phyloP scores from a whole-genome alignment of 768 basidiomycete species.

The Pluteus cervinus region DNA sequence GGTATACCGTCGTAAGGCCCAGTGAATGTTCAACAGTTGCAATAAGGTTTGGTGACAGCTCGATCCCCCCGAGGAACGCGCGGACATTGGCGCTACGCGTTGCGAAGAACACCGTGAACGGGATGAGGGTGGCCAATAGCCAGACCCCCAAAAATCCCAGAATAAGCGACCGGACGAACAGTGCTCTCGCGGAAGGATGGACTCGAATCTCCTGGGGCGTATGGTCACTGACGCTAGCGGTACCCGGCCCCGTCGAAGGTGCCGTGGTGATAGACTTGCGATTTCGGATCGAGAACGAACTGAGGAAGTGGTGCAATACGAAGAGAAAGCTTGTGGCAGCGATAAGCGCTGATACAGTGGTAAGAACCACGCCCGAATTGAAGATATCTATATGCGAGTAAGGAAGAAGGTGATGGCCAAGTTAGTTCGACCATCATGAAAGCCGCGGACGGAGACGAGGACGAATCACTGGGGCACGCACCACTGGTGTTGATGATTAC shows the following conservation, averaged over 20 bases:
- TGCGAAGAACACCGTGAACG: conserved; percentile 37
- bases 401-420: conserved; percentile 2
- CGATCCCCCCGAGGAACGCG: conserved; percentile 26
- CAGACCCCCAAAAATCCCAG: conserved; percentile 35
- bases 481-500: conserved; percentile 16
- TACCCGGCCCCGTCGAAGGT: too few species aligned
- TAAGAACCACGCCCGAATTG: conserved; percentile 14
- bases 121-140: conserved; percentile 38
- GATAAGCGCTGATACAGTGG: conserved; percentile 12
- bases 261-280: too few species aligned
- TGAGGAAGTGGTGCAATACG: conserved; percentile 10
- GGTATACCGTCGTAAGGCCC: conserved; percentile 31
- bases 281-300: too few species aligned
- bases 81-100: conserved; percentile 30
- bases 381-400: conserved; percentile 19
- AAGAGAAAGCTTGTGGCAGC: conserved; percentile 10
- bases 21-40: conserved; percentile 21
- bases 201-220: too few species aligned
- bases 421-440: background rate
- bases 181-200: conserved; percentile 13
- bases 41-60: conserved; percentile 25
- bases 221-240: too few species aligned
- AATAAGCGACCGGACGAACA: conserved; percentile 24
- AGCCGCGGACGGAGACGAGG: background rate
- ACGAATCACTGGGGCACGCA: too few species aligned